Percentiles rank a stretch among this genome's conserved stretches.
Conservation (phyloP, 441 rosid genomes). For the Breynia disticha region DNA sequence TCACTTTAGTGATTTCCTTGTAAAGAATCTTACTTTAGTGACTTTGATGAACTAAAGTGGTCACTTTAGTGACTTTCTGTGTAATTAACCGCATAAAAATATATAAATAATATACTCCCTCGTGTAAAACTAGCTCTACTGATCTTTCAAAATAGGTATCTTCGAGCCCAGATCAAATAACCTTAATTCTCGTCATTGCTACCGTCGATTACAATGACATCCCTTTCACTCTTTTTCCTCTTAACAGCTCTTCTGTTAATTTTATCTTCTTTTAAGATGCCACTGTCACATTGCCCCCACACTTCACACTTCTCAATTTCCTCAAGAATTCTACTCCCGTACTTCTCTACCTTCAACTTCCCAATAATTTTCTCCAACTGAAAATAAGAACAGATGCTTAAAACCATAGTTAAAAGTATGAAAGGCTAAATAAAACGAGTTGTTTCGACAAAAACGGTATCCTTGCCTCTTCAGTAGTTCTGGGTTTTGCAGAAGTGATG, state of each 20-base stretch:
- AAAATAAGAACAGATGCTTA: not conserved
- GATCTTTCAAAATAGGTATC: too few species aligned
- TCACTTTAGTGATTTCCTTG: too few species aligned
- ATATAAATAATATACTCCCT: too few species aligned
- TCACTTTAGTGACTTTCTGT: too few species aligned
- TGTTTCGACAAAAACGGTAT: not conserved
- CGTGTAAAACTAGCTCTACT: too few species aligned
- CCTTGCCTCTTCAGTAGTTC: slow-evolving; percentile 52
- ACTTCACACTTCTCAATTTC: slow-evolving; percentile 33
- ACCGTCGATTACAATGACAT: slow-evolving; percentile 45
- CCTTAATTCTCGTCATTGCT: slow-evolving; percentile 39
- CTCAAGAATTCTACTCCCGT: slow-evolving; percentile 67
- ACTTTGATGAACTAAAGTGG: too few species aligned
- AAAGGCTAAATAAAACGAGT: not conserved
- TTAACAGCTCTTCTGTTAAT: slow-evolving; percentile 31
- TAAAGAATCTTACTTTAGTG: too few species aligned
- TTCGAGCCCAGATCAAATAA: too few species aligned
- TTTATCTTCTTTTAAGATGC: slow-evolving; percentile 19
- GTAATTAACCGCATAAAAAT: too few species aligned
- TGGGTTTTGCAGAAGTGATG: slow-evolving; percentile 53
- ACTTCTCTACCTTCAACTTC: slow-evolving; percentile 65
- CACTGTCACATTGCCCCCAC: slow-evolving; percentile 21
- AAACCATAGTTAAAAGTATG: not conserved
- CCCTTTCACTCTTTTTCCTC: slow-evolving; percentile 46
- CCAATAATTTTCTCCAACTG: slow-evolving; percentile 89